Conservation (phyloP, 768 basidiomycete genomes). For the Amanita thiersii region DNA sequence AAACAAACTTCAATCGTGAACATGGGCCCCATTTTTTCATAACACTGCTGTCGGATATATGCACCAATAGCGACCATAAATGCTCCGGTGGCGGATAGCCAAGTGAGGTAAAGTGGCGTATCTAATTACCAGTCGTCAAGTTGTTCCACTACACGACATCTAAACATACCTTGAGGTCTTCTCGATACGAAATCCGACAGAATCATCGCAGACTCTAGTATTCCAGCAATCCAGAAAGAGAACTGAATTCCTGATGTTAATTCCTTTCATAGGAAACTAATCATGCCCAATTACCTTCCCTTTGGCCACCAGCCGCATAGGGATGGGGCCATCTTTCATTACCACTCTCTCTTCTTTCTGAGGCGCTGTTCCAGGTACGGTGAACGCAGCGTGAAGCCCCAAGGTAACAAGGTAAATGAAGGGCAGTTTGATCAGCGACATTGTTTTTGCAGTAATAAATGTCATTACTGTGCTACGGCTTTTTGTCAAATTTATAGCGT, state of each 20-base stretch:
- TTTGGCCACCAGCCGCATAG: background rate
- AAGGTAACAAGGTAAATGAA: background rate
- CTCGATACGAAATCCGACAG: background rate
- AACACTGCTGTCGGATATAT: constrained; percentile 32
- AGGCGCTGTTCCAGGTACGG: background rate
- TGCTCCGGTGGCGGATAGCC: background rate
- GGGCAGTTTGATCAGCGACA: background rate
- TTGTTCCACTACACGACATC: background rate
- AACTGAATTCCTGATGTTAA: too few species aligned
- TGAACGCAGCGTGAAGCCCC: background rate
- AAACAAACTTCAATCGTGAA: constrained; percentile 49
- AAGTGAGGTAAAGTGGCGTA: background rate
- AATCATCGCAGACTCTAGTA: background rate
- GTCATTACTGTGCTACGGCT: too few species aligned
- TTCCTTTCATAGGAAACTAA: too few species aligned
- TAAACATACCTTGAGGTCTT: background rate
- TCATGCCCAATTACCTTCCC: background rate
- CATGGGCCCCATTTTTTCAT: constrained; percentile 32
- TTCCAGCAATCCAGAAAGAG: background rate
- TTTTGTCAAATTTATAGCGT: too few species aligned
- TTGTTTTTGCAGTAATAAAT: too few species aligned
- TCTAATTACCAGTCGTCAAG: background rate
- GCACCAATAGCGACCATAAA: constrained; percentile 23
- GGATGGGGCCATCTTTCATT: background rate
- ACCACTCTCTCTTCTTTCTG: background rate